Base-by-base conservation (phyloP, 306 rosid species). In the Adenanthera pavonina region DNA sequence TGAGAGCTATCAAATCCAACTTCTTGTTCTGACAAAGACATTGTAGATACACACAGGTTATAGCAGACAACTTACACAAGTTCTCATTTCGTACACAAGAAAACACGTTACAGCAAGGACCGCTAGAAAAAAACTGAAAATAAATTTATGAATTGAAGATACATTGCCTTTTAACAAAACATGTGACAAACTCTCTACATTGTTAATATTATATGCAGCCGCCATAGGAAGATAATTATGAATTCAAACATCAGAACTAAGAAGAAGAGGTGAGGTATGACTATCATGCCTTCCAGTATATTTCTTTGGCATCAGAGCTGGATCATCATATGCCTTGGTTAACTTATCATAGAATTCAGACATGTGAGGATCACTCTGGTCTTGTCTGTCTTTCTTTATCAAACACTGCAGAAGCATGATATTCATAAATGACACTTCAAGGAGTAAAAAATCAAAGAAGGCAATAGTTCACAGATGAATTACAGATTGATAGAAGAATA, bases 381-480 rank as follows among this genome's bases (percentile, higher is more conserved):
- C 94, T 75, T 84, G 89, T 87, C 85, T 85, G 75, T 94, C 98
- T 87, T 88, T 94, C 86, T 90, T 92, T 36, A 80, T 84, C 89
- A 94, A 81, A 86, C 95, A 86, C 97, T 94, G 95, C 83, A 81
- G 19, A 69, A 80, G 43, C 44, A 89, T 67, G 19, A 46, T 20
- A 65, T 62, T 66, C 71, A 67, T 72, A 79, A 82, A 54, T 76
- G 77, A 82, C 68, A 69, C 60, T 57, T 64, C 71, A 52, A 5
- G 17, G 66, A 14, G 8, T 47, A 15, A 9, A 16, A 53, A 35
- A 13, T 7, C 46, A 41, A 33, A 43, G 54, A 33, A 49, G 49
- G 57, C 9, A 65, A 9, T 10, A 41, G 41, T 15, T 16, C 36
- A 8, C 52, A 20, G 11, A n/a, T 65, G 41, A 80, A 66, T 83